Base-by-base conservation (phyloP, 2,329 filamentous ascomycete genomes). In the Trematosphaeria pertusa region DNA sequence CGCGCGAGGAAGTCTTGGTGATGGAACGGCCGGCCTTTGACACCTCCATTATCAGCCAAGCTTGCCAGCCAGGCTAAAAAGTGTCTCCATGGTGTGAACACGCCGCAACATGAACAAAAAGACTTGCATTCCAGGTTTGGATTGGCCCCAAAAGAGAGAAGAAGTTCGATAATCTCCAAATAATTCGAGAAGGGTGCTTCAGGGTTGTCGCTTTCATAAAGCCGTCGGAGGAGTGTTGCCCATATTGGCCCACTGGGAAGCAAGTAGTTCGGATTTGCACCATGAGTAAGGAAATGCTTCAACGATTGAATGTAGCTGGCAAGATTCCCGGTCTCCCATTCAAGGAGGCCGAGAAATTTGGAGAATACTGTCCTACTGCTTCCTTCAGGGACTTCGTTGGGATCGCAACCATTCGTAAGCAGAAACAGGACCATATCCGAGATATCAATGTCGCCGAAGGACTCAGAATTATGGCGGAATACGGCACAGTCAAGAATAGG, bases 381-480 rank as follows among this genome's bases (percentile, higher is more conserved):
- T 34, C 11, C 14, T 9, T 33, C 30, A 12, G 18, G 5, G 12
- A 32, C 11, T 15, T 42, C 39, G 39, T 42, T 42, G 14, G 39
- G 39, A 19, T 42, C 19, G 20, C 39, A 33, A 14, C 30, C 39
- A 10, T 34, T 42, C 9, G 26, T 14, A 19, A 42, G 39, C 7
- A 42, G 28, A 18, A 31, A 42, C 15, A 10, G 12, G 4, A 42
- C 21, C 39, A 42, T 34, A 21, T 21, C 28, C 5, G 28, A 34
- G 18, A 33, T 26, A 34, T 33, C 28, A 10, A 15, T 15, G 12
- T 42, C 39, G 26, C 33, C 30, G 20, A 46, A 47, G 15, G 46
- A 46, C n/a, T n/a, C n/a, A 14, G 31, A 9, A 12, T 12, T 28
- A 12, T 8, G 8, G 12, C 12, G 12, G 24, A 7, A 8, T 28